A percentile compares a stretch with the other conserved stretches of the same genome.
These are phyloP conservation scores for Nannochloris sp. DNA, from an alignment of 139 green algal species.

Conservation along the genomic window DNA sequence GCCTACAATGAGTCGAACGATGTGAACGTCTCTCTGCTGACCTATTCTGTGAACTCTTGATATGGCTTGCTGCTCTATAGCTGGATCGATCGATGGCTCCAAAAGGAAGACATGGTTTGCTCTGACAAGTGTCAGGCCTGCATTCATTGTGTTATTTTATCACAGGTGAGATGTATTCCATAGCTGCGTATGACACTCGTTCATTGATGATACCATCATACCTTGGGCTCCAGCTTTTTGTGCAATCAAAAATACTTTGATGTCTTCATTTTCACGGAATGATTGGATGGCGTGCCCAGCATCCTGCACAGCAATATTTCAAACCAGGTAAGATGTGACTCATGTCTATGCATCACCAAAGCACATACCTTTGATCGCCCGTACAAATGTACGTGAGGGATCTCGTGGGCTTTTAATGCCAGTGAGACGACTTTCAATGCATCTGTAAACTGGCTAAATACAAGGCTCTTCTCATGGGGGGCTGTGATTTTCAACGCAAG, in stretches of 20 bases:
- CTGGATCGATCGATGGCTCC: constrained; percentile 72
- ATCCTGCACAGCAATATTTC: background rate
- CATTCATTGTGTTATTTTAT: no score
- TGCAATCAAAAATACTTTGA: constrained; percentile 1
- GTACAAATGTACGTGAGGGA: background rate
- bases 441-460: background rate
- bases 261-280: background rate
- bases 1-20: constrained; percentile 18
- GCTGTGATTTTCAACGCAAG: background rate
- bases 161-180: no score
- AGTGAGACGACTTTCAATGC: background rate
- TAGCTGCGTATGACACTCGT: no score
- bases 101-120: constrained; percentile 50
- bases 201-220: no score
- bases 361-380: background rate
- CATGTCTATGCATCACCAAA: background rate
- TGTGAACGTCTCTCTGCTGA: constrained; percentile 16
- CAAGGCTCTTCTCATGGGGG: background rate
- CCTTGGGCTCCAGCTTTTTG: constrained; percentile 8
- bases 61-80: constrained; percentile 62
- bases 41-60: constrained; percentile 31
- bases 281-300: background rate
- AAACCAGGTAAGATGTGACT: background rate
- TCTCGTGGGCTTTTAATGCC: background rate
- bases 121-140: constrained; percentile 1